Percentiles rank a stretch among this genome's conserved stretches.
Evolutionary conservation across 202 grass and related monocot species (phyloP).

Genomic region (Zizania palustris): DNA sequence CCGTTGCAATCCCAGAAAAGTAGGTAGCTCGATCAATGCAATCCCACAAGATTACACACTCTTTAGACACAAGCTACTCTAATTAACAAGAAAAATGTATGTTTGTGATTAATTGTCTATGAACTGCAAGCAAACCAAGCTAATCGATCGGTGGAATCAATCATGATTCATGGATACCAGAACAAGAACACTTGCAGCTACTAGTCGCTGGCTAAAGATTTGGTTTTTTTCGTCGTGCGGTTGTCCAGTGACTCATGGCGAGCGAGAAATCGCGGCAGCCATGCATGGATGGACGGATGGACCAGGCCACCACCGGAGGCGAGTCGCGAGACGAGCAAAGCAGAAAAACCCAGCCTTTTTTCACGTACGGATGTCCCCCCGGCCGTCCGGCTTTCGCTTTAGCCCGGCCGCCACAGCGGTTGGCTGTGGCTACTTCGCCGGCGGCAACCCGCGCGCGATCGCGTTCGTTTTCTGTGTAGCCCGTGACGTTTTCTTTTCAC

Average conservation of each 20-base stretch:
- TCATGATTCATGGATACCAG: neutral
- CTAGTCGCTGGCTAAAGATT: neutral
- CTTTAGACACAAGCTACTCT: no score
- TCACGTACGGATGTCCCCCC: conserved; percentile 48
- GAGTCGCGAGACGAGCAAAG: conserved; percentile 11
- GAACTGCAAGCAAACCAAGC: no score
- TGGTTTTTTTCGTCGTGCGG: neutral
- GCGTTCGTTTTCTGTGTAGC: no score
- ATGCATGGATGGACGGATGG: neutral
- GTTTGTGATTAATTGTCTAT: no score
- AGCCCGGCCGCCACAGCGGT: conserved; percentile 5
- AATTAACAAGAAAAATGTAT: no score
- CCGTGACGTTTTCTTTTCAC: neutral
- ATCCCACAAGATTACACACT: no score
- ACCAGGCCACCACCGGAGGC: neutral
- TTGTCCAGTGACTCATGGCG: neutral
- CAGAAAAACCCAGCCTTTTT: conserved; percentile 11
- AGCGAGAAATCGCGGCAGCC: neutral
- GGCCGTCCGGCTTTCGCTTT: conserved; percentile 2
- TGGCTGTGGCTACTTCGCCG: neutral
- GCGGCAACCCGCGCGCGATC: no score
- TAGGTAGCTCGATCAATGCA: no score
- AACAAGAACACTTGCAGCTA: neutral
- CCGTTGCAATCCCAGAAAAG: no score
- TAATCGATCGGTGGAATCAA: neutral